Base-by-base conservation (phyloP, 768 basidiomycete genomes). In the Tephrocybe sp. region DNA sequence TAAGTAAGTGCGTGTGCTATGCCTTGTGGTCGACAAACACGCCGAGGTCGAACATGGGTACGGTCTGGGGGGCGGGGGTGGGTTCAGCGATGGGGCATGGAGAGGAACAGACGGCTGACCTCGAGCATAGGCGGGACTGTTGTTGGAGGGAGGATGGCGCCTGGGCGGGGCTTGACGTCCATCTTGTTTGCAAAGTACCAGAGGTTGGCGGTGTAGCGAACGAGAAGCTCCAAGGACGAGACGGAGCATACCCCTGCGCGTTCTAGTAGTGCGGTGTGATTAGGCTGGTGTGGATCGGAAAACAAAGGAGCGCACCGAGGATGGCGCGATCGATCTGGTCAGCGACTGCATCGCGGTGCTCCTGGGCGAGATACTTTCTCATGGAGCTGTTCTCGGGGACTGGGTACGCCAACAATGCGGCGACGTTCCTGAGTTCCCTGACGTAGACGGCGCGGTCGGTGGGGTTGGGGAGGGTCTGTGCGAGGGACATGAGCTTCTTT, bases 311-410 rank as follows among this genome's bases (percentile, higher is more conserved):
- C 90, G 64, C 59, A 94, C 94, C 73, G 11, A 97, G 68, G 41
- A 97, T 88, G 14, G 93, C 94, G 38, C 81, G 77, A 57, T 95
- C 89, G 36, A 98, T 85, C 69, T 94, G 90, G 51, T 92, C 88
- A 4, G 93, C 93, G 18, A 97, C 80, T 4, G 80, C 82, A 56
- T 90, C 86, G 53, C 94, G 80, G 61, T 94, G 74, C 46, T 81
- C 82, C 65, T 87, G 85, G 32, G 79, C 78, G 54, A 97, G 67
- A 68, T 95, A 98, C 49, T 78, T 83, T 14, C 80, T 73, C 60
- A 93, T 76, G 0, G 87, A 79, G 59, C 91, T 91, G 32, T 73
- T 79, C 60, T 91, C 90, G 0, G 93, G 90, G 17, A 85, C 76
- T 32, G 77, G 79, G 67, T 96, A 97, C n/a, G 87, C 92, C 38